Conservation (phyloP, 2,329 filamentous ascomycete genomes). For the Ophidiomyces ophidiicola region DNA sequence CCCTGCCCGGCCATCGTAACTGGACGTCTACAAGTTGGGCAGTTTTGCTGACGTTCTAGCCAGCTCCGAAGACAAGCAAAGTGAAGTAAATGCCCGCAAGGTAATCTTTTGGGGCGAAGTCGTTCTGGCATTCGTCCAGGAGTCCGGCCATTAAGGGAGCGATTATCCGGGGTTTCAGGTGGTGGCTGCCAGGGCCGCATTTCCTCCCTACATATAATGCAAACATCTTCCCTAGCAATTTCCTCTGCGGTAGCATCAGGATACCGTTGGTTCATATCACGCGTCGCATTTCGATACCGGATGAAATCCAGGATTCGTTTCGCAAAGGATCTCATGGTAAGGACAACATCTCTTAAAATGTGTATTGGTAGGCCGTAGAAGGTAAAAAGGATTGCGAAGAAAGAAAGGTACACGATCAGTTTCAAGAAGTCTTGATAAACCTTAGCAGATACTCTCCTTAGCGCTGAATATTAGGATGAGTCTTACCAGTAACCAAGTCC, state of each 20-base stretch:
- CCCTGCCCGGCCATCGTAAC: constrained; percentile 41
- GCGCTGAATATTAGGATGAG: neutral
- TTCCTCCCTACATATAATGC: constrained; percentile 93
- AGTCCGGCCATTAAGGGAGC: constrained; percentile 21
- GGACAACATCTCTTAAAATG: constrained; percentile 87
- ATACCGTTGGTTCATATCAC: constrained; percentile 84
- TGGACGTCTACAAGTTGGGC: constrained; percentile 80
- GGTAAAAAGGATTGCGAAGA: constrained; percentile 83
- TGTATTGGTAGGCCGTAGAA: constrained; percentile 96
- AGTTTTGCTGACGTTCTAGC: constrained; percentile 94
- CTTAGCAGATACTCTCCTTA: neutral
- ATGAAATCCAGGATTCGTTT: constrained; percentile 81
- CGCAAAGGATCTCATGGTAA: constrained; percentile 83
- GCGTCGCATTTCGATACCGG: constrained; percentile 78
- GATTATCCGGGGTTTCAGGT: constrained; percentile 27
- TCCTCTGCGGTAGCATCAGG: constrained; percentile 84
- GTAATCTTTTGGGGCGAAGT: constrained; percentile 83
- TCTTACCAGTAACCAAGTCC: constrained; percentile 66
- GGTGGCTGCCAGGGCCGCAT: constrained; percentile 68
- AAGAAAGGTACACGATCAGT: constrained; percentile 73
- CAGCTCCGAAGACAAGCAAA: constrained; percentile 91
- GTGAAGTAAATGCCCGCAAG: constrained; percentile 90
- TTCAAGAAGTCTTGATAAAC: constrained; percentile 65
- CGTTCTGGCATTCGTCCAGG: constrained; percentile 54
- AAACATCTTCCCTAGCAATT: constrained; percentile 74